phyloP scores from a whole-genome alignment of 1,284 basidiomycete genomes.

The Leccinum griseonigrum region DNA sequence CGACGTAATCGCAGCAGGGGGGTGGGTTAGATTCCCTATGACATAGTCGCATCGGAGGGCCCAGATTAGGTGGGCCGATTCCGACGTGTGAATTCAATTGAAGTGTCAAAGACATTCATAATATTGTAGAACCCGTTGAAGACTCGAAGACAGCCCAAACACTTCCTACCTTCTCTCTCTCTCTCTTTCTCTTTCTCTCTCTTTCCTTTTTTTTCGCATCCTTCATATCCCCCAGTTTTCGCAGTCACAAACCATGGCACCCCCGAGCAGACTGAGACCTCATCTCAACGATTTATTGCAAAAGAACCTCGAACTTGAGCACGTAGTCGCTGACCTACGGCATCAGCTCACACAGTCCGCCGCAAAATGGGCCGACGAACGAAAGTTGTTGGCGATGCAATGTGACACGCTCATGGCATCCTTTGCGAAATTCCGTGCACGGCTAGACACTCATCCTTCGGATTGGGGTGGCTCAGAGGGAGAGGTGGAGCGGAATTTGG shows the following conservation, averaged over 20 bases:
- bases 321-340: slow-evolving; percentile 28
- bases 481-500: slow-evolving; percentile 27
- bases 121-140: background rate
- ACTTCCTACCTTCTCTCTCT: background rate
- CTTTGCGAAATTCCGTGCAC: slow-evolving; percentile 32
- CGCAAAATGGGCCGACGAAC: slow-evolving; percentile 32
- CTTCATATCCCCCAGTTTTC: background rate
- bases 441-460: slow-evolving; percentile 22
- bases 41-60: too few species aligned
- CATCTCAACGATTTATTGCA: slow-evolving; percentile 29
- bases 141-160: background rate
- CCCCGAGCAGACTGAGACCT: slow-evolving; percentile 25
- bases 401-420: slow-evolving; percentile 32
- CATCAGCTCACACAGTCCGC: slow-evolving; percentile 31
- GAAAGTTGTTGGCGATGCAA: slow-evolving; percentile 21
- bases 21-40: too few species aligned
- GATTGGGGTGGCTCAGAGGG: slow-evolving; percentile 26
- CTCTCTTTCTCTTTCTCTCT: background rate
- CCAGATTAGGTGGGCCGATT: too few species aligned
- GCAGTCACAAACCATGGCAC: slow-evolving; percentile 18
- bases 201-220: background rate
- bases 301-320: slow-evolving; percentile 30
- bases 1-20: too few species aligned
- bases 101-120: background rate
- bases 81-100: background rate